A percentile compares a stretch with the other conserved stretches of the same genome.
Evolutionary conservation across 805 yeast genomes (phyloP).

Genomic region (Ogataea nakhonphanomensis): DNA sequence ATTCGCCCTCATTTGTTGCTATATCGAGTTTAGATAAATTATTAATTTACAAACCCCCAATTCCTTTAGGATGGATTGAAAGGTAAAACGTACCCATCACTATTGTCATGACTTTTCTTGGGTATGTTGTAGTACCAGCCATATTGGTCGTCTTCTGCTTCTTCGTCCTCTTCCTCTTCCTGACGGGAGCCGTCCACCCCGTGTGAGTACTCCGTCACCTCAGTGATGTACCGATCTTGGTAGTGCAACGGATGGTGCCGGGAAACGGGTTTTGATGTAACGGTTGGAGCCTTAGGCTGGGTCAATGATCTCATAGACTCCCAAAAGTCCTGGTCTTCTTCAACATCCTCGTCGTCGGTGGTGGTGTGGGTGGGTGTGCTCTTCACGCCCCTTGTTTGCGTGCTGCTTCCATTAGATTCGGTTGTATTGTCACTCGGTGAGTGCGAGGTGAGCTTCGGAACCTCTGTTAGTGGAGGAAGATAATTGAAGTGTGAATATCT

Average conservation of each 20-base stretch:
- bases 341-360: constrained; percentile 42
- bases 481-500: constrained; percentile 72
- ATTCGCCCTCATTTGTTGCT: not conserved
- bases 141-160: constrained; percentile 31
- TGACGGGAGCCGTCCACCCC: constrained; percentile 5
- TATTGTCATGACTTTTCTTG: constrained; percentile 6
- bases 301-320: constrained; percentile 61
- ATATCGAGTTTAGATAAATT: not conserved
- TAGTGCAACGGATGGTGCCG: constrained; percentile 54
- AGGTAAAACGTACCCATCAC: constrained; percentile 28
- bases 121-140: constrained; percentile 34
- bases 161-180: constrained; percentile 30
- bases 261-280: constrained; percentile 40
- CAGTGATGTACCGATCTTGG: constrained; percentile 17
- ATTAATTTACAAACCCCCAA: not conserved
- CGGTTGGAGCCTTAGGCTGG: constrained; percentile 33
- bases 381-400: constrained; percentile 16
- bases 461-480: constrained; percentile 65
- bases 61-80: constrained; percentile 29
- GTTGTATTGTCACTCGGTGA: constrained; percentile 38
- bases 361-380: constrained; percentile 25
- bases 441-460: constrained; percentile 65
- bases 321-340: constrained; percentile 69
- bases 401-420: constrained; percentile 21
- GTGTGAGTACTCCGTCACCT: constrained; percentile 8